Conservation (phyloP, 345 rosid species). For the Hirschfeldia incana region DNA sequence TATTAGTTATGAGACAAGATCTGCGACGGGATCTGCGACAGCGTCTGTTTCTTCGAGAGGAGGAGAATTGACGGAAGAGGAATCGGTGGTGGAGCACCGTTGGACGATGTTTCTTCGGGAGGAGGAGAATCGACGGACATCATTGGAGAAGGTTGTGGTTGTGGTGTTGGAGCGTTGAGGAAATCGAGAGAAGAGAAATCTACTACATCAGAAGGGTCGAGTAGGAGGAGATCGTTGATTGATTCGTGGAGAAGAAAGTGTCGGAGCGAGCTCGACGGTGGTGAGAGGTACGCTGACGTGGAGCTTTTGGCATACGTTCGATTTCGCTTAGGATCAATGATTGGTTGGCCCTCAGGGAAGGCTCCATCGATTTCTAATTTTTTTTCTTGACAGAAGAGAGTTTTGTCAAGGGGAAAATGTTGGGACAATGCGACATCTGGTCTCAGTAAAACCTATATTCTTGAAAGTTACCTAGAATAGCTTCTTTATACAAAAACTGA, state of each 20-base stretch:
- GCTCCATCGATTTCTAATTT: conserved; percentile 14
- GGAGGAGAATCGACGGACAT: conserved; percentile 55
- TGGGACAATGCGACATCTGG: too few relatives aligned
- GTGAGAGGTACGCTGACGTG: conserved; percentile 53
- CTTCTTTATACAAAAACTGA: too few relatives aligned
- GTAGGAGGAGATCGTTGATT: conserved; percentile 79
- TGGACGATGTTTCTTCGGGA: conserved; percentile 68
- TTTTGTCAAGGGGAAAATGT: too few relatives aligned
- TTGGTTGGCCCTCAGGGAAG: not conserved
- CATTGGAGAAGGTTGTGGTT: conserved; percentile 30
- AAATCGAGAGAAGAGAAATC: conserved; percentile 80
- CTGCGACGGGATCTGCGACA: not conserved
- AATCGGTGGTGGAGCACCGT: conserved; percentile 34
- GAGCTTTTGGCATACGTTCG: conserved; percentile 70
- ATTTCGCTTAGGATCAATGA: conserved; percentile 40
- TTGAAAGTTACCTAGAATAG: too few relatives aligned
- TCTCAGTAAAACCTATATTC: too few relatives aligned
- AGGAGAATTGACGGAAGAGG: not conserved
- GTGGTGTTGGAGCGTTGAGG: conserved; percentile 40
- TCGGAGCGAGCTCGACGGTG: conserved; percentile 96
- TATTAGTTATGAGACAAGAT: not conserved
- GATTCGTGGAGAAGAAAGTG: conserved; percentile 67
- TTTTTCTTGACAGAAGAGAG: not conserved
- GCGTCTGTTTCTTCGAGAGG: not conserved
- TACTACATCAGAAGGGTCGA: conserved; percentile 76